These are phyloP conservation scores for Ceratobasidium papillatum DNA, from an alignment of 1,284 basidiomycete genomes.

Conservation along the genomic window DNA sequence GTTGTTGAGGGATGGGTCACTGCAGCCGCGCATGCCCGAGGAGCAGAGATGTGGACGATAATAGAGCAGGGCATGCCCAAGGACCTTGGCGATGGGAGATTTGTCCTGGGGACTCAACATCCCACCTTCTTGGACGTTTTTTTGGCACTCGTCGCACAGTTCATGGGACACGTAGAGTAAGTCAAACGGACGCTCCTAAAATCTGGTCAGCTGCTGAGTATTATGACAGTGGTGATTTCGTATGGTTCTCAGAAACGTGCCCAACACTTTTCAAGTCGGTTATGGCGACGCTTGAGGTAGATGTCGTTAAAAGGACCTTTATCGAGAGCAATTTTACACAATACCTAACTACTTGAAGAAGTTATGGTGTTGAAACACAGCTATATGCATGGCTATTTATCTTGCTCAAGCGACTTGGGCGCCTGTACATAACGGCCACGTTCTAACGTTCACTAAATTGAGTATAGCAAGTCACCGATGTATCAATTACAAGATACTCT, in stretches of 20 bases:
- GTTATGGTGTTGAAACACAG: neutral
- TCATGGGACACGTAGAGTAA: slow-evolving; percentile 25
- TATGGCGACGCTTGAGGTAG: slow-evolving; percentile 35
- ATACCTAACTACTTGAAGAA: neutral
- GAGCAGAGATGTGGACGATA: slow-evolving; percentile 39
- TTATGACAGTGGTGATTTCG: slow-evolving; percentile 8
- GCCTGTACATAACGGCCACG: neutral
- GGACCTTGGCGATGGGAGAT: slow-evolving; percentile 29
- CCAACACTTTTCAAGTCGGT: slow-evolving; percentile 27
- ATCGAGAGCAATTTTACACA: slow-evolving; percentile 25
- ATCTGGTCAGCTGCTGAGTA: neutral
- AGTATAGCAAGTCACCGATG: neutral
- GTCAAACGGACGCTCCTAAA: neutral
- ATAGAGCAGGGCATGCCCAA: slow-evolving; percentile 32
- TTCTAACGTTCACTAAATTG: neutral
- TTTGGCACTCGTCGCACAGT: slow-evolving; percentile 40
- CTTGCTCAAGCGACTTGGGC: neutral
- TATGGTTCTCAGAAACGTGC: slow-evolving; percentile 41
- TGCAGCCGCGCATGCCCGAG: neutral
- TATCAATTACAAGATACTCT: neutral
- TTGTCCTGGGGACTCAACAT: slow-evolving; percentile 37
- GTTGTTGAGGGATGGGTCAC: slow-evolving; percentile 37
- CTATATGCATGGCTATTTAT: neutral
- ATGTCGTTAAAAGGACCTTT: slow-evolving; percentile 35
- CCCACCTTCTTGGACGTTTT: slow-evolving; percentile 40